A percentile compares a stretch with the other conserved stretches of the same genome.
Evolutionary conservation across 495 filamentous ascomycete species (phyloP).

Genomic region (Aspergillus hancockii): DNA sequence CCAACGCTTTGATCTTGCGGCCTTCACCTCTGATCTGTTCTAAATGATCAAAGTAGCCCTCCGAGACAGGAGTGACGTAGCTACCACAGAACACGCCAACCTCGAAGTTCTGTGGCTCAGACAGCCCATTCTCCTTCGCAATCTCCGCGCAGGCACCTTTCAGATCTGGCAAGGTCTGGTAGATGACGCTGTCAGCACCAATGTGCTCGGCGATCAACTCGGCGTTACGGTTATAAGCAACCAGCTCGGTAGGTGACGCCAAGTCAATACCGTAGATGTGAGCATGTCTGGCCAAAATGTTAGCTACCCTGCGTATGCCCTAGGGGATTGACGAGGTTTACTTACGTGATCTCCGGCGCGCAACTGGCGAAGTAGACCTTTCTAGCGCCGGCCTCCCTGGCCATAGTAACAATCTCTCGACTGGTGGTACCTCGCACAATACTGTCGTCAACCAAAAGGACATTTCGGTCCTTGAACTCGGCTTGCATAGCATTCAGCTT

Average conservation of each 20-base stretch:
- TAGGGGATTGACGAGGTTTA: constrained; percentile 5
- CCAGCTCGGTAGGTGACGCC: constrained; percentile 77
- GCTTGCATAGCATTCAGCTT: constrained; percentile 79
- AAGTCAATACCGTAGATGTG: constrained; percentile 91
- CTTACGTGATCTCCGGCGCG: constrained; percentile 77
- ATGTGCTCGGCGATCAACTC: constrained; percentile 75
- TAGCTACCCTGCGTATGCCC: constrained; percentile 15
- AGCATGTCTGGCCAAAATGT: constrained; percentile 48
- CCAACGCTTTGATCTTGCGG: constrained; percentile 68
- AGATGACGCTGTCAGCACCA: constrained; percentile 89
- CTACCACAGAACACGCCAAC: constrained; percentile 95
- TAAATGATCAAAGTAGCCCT: constrained; percentile 86
- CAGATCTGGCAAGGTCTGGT: constrained; percentile 82
- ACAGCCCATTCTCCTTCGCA: constrained; percentile 51
- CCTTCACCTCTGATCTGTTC: constrained; percentile 74
- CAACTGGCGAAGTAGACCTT: constrained; percentile 91
- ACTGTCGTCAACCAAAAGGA: constrained; percentile 88
- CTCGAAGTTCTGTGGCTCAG: constrained; percentile 69
- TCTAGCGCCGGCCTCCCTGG: constrained; percentile 82
- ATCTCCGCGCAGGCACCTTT: constrained; percentile 78
- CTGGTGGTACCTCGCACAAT: constrained; percentile 93
- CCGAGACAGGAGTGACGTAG: constrained; percentile 80
- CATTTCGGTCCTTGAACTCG: constrained; percentile 82
- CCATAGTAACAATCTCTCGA: constrained; percentile 92
- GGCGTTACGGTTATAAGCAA: constrained; percentile 75